A percentile compares a stretch with the other conserved stretches of the same genome.
phyloP scores from a whole-genome alignment of 345 rosid species.

The Gossypium anomalum region DNA sequence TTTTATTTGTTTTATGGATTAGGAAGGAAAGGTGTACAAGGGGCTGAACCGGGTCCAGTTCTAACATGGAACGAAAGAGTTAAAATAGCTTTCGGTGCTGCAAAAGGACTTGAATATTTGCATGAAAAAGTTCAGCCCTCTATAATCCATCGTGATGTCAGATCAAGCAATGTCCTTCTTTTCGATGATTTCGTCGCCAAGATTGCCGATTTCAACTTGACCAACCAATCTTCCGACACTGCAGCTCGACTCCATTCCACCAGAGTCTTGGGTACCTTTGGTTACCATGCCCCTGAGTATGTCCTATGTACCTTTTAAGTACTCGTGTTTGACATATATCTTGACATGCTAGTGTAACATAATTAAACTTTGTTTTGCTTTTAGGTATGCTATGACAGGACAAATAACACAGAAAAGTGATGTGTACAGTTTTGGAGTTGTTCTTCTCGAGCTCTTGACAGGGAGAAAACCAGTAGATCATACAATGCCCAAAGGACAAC shows the following conservation, averaged over 20 bases:
- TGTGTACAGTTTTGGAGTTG: constrained; percentile 98
- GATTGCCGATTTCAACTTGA: constrained; percentile 90
- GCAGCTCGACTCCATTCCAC: constrained; percentile 95
- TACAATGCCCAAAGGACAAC: constrained; percentile 99
- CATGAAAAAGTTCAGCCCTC: constrained; percentile 95
- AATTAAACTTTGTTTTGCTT: neutral
- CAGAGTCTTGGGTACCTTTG: constrained; percentile 94
- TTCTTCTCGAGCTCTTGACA: constrained; percentile 88
- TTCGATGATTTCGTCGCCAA: constrained; percentile 80
- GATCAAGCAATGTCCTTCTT: constrained; percentile 92
- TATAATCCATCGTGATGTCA: constrained; percentile 84
- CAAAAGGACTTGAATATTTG: constrained; percentile 89
- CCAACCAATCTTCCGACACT: constrained; percentile 85
- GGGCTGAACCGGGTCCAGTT: constrained; percentile 91
- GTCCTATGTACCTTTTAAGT: neutral
- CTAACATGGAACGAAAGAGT: constrained; percentile 91
- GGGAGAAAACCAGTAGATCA: constrained; percentile 99
- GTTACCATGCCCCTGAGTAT: constrained; percentile 99
- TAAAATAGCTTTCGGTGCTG: constrained; percentile 85
- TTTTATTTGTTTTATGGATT: neutral
- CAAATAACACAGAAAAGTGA: constrained; percentile 97
- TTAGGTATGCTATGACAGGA: constrained; percentile 98
- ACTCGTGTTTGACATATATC: neutral
- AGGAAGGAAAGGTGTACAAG: constrained; percentile 97
- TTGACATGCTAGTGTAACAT: neutral